Conservation (phyloP, 2,329 filamentous ascomycete species). For the Cadophora sp. region DNA sequence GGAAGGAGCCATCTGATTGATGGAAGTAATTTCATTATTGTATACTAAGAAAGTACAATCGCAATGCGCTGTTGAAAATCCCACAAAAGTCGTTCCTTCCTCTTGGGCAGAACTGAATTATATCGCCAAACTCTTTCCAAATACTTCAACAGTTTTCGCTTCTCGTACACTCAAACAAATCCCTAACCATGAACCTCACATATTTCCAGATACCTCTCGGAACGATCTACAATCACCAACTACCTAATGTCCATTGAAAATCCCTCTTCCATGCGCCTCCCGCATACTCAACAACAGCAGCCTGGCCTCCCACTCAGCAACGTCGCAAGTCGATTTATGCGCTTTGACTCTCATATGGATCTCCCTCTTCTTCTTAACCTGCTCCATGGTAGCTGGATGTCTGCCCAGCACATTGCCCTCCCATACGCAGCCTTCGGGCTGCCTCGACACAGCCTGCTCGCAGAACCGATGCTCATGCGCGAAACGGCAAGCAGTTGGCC, state of each 20-base stretch:
- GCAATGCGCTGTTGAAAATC: too few relatives aligned
- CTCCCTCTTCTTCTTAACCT: background rate
- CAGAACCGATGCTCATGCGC: conserved; percentile 10
- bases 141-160: background rate
- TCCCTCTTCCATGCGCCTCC: conserved; percentile 9
- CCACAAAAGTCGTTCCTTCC: background rate
- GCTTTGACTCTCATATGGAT: conserved; percentile 13
- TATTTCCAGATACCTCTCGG: background rate
- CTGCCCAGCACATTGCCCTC: background rate
- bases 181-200: background rate
- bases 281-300: conserved; percentile 7
- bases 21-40: too few relatives aligned
- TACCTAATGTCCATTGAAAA: background rate
- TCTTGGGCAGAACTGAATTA: background rate
- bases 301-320: conserved; percentile 15
- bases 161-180: background rate
- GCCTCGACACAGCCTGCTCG: background rate
- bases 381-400: background rate
- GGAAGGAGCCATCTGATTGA: too few relatives aligned
- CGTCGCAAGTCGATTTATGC: background rate
- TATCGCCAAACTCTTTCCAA: background rate
- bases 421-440: background rate
- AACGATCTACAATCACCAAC: background rate
- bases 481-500: background rate
- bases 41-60: background rate